These are phyloP conservation scores for Neostapfia colusana DNA, from an alignment of 176 grass and related monocot species.

Conservation along the genomic window DNA sequence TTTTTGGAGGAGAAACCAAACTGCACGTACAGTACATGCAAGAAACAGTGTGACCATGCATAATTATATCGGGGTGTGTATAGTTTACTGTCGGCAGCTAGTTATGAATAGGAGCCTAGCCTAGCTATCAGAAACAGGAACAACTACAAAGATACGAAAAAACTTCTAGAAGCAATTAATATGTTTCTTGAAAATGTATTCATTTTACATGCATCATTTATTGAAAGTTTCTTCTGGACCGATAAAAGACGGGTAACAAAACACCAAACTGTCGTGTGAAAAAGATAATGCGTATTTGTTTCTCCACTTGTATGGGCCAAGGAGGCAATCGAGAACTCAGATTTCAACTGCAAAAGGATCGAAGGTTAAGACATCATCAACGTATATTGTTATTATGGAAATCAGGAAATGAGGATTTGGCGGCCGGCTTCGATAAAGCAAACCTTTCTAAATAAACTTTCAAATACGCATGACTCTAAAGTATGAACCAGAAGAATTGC, in stretches of 20 bases:
- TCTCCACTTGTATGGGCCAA: not conserved
- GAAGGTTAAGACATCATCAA: not conserved
- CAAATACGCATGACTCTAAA: not conserved
- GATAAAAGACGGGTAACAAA: too few species aligned
- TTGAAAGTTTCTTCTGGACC: too few species aligned
- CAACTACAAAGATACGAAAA: not conserved
- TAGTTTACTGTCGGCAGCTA: not conserved
- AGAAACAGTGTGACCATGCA: not conserved
- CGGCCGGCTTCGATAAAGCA: conserved; percentile 2
- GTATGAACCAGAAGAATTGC: conserved; percentile 10
- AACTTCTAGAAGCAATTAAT: not conserved
- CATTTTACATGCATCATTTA: too few species aligned
- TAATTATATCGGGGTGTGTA: not conserved
- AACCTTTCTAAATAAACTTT: not conserved
- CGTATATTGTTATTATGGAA: not conserved
- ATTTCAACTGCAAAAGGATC: not conserved
- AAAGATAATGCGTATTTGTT: not conserved
- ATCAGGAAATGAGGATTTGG: not conserved
- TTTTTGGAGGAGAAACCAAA: too few species aligned
- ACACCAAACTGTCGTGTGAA: not conserved
- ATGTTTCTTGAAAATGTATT: not conserved
- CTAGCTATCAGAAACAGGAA: not conserved
- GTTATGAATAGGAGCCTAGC: not conserved
- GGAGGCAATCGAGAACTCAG: not conserved
- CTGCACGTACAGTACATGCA: too few species aligned